A percentile compares a stretch with the other conserved stretches of the same genome.
Evolutionary conservation across 140 eudicot species (phyloP).

Genomic region (Senecio squalidus): DNA sequence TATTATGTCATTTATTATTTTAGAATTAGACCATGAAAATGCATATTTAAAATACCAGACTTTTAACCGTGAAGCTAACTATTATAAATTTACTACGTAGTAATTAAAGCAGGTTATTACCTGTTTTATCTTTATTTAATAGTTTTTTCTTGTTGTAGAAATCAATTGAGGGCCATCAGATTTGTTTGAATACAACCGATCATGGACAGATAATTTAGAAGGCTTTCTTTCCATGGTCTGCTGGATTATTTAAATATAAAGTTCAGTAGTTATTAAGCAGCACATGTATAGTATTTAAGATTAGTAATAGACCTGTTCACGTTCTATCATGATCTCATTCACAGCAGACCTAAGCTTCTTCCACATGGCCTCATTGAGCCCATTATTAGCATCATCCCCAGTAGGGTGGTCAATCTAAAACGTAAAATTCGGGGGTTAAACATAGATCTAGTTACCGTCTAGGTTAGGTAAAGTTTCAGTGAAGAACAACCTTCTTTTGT

Average conservation of each 20-base stretch:
- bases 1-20: background rate
- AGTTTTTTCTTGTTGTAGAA: slow-evolving; percentile 5
- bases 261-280: slow-evolving; percentile 7
- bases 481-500: slow-evolving; percentile 66
- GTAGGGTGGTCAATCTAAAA: slow-evolving; percentile 56
- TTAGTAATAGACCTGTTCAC: slow-evolving; percentile 42
- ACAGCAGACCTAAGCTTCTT: slow-evolving; percentile 78
- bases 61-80: background rate
- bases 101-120: background rate
- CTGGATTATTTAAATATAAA: slow-evolving; percentile 10
- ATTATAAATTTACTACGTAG: background rate
- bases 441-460: background rate
- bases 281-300: background rate
- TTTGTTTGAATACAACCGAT: slow-evolving; percentile 32
- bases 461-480: background rate
- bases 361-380: slow-evolving; percentile 53
- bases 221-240: slow-evolving; percentile 55
- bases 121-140: background rate
- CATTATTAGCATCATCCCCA: slow-evolving; percentile 42
- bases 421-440: slow-evolving; percentile 5
- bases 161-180: too few species aligned
- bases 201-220: slow-evolving; percentile 26
- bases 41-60: background rate
- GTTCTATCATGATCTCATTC: slow-evolving; percentile 70
- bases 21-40: background rate